These are phyloP conservation scores for Solanum hybrid DNA, from an alignment of 305 asterid species.

Conservation along the genomic window DNA sequence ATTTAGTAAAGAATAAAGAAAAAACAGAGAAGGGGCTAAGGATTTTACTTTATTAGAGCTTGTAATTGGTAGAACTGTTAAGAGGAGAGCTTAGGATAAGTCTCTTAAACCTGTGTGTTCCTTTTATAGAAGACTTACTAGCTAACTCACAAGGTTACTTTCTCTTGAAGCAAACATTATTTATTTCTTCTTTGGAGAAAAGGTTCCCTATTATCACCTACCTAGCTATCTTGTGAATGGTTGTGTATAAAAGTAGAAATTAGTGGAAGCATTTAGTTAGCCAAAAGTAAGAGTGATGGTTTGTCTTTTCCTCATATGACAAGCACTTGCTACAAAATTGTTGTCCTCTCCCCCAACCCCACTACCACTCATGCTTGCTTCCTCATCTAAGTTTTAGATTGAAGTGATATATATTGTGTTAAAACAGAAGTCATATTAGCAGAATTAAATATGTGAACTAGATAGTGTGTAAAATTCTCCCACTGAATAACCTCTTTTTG, in stretches of 20 bases:
- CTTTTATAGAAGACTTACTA: conserved; percentile 27
- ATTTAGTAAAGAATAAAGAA: neutral
- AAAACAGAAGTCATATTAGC: neutral
- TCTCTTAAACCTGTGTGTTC: conserved; percentile 21
- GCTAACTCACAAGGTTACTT: conserved; percentile 31
- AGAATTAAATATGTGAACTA: neutral
- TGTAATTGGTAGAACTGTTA: neutral
- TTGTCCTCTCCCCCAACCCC: neutral
- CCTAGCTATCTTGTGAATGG: neutral
- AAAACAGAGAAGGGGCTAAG: neutral
- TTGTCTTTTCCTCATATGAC: neutral
- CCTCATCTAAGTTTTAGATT: neutral
- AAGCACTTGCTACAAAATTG: neutral
- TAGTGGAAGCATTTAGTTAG: neutral
- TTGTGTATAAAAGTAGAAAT: conserved; percentile 1
- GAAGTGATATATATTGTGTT: neutral
- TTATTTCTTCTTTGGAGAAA: neutral
- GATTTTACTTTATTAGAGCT: neutral
- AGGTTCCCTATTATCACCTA: neutral
- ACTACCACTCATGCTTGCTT: neutral
- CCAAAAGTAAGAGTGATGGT: neutral
- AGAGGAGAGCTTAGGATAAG: neutral
- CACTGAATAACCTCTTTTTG: neutral
- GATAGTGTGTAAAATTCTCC: neutral
- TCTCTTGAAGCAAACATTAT: conserved; percentile 35